Evolutionary conservation across 257 asterid species (phyloP), one percentile per base, ranked within the genome.

Genomic region (Fraxinus cuspidata): DNA sequence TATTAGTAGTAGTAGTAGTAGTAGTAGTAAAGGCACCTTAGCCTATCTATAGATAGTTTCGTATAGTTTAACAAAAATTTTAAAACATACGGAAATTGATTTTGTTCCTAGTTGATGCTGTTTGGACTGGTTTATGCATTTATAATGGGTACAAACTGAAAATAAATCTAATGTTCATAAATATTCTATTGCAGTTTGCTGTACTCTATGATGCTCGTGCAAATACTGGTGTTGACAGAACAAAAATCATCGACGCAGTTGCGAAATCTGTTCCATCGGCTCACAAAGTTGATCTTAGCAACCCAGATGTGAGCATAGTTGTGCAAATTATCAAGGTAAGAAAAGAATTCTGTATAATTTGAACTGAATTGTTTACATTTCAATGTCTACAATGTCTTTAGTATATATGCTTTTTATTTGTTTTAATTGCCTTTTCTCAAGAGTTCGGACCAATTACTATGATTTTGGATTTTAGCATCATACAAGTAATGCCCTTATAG

Each of bases 141-240:
- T 58, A 58, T 58, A n/a, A 21, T 23, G 29, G 7, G 29, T n/a
- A 3, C 11, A 58, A 58, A 58, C 34, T 63, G 0, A 72, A 16
- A 71, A 49, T 11, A 31, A 64, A 44, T 64, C 67, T 74, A 63
- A 42, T 40, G 68, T 71, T 73, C 56, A 63, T 69, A 15, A 2
- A 28, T 82, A 40, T 75, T 74, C 67, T 72, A 58, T 76, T 83
- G 83, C 90, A 93, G 99, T 96, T 87, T 81, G 88, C 97, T 67
- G 97, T 93, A 68, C 77, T 92, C 47, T 96, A 93, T 73, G 99
- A 95, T 75, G 91, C 96, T 75, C 98, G 98, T 73, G 97, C 99
- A 78, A 96, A 96, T 85, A 91, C 97, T 63, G 99, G 99, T 47
- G 80, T 96, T 34, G 93, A 93, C 69, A 83, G 96, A 71, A 64